phyloP scores from a whole-genome alignment of 2,329 filamentous ascomycete species.

The Colletotrichum chlorophyti region DNA sequence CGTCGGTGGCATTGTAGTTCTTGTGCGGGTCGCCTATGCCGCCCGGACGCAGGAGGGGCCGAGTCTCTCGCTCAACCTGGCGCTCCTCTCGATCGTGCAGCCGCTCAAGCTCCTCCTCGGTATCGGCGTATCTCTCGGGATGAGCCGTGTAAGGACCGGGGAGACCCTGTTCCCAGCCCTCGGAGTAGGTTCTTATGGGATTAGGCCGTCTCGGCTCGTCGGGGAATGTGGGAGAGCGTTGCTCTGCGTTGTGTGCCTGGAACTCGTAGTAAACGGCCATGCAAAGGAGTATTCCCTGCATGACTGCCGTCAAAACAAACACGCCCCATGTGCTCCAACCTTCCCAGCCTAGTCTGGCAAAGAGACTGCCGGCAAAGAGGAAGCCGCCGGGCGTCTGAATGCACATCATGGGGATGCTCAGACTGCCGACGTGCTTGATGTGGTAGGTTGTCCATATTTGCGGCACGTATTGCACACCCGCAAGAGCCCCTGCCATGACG shows the following conservation, averaged over 20 bases:
- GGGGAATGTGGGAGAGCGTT: slow-evolving; percentile 11
- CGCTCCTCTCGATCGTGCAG: slow-evolving; percentile 58
- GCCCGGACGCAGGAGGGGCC: slow-evolving; percentile 56
- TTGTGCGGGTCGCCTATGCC: slow-evolving; percentile 55
- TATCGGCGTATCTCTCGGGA: slow-evolving; percentile 58
- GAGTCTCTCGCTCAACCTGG: slow-evolving; percentile 56
- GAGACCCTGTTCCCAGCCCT: slow-evolving; percentile 57
- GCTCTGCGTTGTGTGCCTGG: slow-evolving; percentile 44
- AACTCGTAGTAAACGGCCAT: slow-evolving; percentile 84
- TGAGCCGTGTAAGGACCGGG: slow-evolving; percentile 59
- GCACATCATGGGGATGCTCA: slow-evolving; percentile 97
- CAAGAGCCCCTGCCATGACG: slow-evolving; percentile 77
- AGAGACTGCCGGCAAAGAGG: slow-evolving; percentile 86
- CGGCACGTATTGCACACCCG: slow-evolving; percentile 89
- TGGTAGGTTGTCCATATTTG: slow-evolving; percentile 93
- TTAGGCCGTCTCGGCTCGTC: slow-evolving; percentile 40
- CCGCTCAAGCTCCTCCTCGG: slow-evolving; percentile 57
- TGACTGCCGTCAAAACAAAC: slow-evolving; percentile 81
- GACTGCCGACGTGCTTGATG: slow-evolving; percentile 84
- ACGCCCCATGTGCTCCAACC: slow-evolving; percentile 98
- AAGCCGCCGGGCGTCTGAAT: slow-evolving; percentile 95
- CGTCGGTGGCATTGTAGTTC: slow-evolving; percentile 43
- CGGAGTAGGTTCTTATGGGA: slow-evolving; percentile 52
- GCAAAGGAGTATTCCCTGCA: slow-evolving; percentile 81
- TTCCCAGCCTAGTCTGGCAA: slow-evolving; percentile 75